These are phyloP conservation scores for Syzygium aromaticum DNA, from an alignment of 345 rosid species.

Conservation along the genomic window DNA sequence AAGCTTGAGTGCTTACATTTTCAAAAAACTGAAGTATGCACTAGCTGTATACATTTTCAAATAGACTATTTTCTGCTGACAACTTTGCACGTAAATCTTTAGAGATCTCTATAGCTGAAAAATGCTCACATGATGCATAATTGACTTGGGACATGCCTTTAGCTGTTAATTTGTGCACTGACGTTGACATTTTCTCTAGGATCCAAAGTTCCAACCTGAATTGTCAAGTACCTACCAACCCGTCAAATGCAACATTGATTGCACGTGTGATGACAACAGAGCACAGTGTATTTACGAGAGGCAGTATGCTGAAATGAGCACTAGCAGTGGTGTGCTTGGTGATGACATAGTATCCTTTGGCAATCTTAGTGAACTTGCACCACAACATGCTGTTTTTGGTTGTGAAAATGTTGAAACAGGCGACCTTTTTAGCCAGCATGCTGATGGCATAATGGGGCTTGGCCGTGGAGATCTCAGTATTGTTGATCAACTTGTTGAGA, in stretches of 20 bases:
- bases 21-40: neutral
- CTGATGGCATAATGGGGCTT: constrained; percentile 95
- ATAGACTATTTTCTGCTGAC: neutral
- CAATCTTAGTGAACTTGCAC: constrained; percentile 55
- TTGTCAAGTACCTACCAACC: constrained; percentile 65
- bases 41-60: neutral
- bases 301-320: constrained; percentile 84
- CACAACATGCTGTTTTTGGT: constrained; percentile 83
- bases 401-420: constrained; percentile 88
- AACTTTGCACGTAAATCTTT: neutral
- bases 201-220: constrained; percentile 78
- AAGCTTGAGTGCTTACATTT: neutral
- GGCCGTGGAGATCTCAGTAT: constrained; percentile 89
- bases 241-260: constrained; percentile 69
- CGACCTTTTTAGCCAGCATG: constrained; percentile 82
- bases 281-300: constrained; percentile 73
- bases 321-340: constrained; percentile 83
- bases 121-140: neutral
- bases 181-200: constrained; percentile 25
- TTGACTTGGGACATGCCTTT: neutral
- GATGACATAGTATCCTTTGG: constrained; percentile 82
- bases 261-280: constrained; percentile 54
- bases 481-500: constrained; percentile 84
- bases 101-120: neutral
- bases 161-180: neutral